phyloP scores from a whole-genome alignment of 1,284 basidiomycete genomes.

The Vanrija pseudolonga region DNA sequence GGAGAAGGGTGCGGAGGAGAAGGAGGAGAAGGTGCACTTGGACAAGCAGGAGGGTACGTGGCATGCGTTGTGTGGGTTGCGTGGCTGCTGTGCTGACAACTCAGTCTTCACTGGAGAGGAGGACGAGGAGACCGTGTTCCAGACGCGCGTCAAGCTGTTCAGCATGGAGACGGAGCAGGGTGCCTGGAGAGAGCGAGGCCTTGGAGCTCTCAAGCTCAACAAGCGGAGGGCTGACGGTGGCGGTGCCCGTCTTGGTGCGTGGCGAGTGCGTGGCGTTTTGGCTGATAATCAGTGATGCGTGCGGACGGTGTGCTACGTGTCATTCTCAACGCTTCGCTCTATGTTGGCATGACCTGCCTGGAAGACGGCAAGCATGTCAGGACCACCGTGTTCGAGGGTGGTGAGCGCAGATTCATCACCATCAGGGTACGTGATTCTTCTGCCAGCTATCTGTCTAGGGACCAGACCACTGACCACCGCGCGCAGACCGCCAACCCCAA shows the following conservation, averaged over 20 bases:
- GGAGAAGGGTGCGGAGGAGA: no score
- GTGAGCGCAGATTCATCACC: conserved; percentile 66
- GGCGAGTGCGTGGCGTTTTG: not conserved
- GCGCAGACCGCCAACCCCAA: conserved; percentile 60
- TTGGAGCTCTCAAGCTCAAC: conserved; percentile 76
- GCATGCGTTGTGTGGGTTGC: not conserved
- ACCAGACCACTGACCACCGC: not conserved
- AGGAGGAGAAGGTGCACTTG: conserved; percentile 50
- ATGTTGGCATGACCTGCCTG: conserved; percentile 76
- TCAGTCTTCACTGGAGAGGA: conserved; percentile 87
- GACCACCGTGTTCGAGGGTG: conserved; percentile 69
- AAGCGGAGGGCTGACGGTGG: conserved; percentile 64
- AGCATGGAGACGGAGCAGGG: conserved; percentile 64
- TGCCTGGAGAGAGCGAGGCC: conserved; percentile 82
- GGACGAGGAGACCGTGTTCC: conserved; percentile 78
- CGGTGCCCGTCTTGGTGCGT: conserved; percentile 68
- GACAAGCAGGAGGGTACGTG: conserved; percentile 68
- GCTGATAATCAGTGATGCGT: conserved; percentile 70
- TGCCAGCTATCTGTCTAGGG: not conserved
- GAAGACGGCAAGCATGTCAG: conserved; percentile 72
- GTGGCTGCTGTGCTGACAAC: conserved; percentile 6
- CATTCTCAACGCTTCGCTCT: conserved; percentile 79
- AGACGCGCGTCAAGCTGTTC: conserved; percentile 81
- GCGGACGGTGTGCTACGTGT: conserved; percentile 86
- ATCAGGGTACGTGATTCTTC: conserved; percentile 59